These are phyloP conservation scores for Neocallimastix lanati DNA, from an alignment of 192 early-diverging fungal species.

Conservation along the genomic window DNA sequence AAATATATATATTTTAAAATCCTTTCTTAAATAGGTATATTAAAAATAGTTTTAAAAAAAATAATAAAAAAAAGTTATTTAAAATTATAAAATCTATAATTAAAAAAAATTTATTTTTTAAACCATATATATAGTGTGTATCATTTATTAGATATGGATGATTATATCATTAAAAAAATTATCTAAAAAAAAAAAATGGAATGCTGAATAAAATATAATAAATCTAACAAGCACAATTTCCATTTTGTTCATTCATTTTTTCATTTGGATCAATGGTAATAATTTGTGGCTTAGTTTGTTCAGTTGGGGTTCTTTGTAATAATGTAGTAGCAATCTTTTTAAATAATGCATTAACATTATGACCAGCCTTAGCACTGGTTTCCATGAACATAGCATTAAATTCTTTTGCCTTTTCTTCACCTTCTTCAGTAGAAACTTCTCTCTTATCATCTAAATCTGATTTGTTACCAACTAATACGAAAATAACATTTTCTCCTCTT, in stretches of 20 bases:
- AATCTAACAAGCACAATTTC: not conserved
- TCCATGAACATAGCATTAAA: conserved; percentile 97
- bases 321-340: conserved; percentile 87
- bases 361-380: no score
- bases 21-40: no score
- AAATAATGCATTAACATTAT: conserved; percentile 97
- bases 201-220: no score
- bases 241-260: not conserved
- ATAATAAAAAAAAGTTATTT: no score
- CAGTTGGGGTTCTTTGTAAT: conserved; percentile 42
- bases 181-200: no score
- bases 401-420: conserved; percentile 92
- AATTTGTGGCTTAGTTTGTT: not conserved
- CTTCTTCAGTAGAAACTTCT: conserved; percentile 89
- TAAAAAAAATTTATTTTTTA: no score
- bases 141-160: no score
- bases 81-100: no score
- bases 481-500: conserved; percentile 95
- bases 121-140: no score
- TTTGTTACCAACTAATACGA: conserved; percentile 99
- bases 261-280: not conserved
- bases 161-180: no score
- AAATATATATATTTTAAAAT: no score
- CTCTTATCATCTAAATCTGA: conserved; percentile 92
- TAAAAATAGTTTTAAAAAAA: no score